Evolutionary conservation across 2,329 filamentous ascomycete genomes (phyloP).

Genomic region (Xylariomycetidae sp.): DNA sequence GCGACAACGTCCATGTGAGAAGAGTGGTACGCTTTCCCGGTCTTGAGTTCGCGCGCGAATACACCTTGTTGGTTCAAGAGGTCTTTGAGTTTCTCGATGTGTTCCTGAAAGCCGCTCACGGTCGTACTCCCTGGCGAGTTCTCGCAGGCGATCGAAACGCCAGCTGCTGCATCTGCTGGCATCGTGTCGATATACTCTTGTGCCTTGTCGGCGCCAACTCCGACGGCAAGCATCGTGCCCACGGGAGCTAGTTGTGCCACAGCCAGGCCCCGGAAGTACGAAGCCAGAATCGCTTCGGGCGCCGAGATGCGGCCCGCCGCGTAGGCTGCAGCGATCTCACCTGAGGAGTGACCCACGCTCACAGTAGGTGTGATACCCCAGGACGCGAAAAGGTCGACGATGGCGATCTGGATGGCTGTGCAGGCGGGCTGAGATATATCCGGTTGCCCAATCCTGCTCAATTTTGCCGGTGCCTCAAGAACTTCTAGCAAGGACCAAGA

Average conservation of each 20-base stretch:
- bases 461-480: not conserved
- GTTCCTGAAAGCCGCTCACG: conserved; percentile 42
- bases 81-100: conserved; percentile 33
- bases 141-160: conserved; percentile 32
- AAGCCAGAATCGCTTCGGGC: conserved; percentile 20
- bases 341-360: conserved; percentile 33
- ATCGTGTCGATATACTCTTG: conserved; percentile 24
- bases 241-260: conserved; percentile 8
- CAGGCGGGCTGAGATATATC: conserved; percentile 31
- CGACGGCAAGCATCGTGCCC: conserved; percentile 29
- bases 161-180: conserved; percentile 19
- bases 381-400: conserved; percentile 35
- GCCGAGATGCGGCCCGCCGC: conserved; percentile 21
- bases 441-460: conserved; percentile 1
- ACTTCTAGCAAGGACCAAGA: conserved; percentile 1
- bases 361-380: conserved; percentile 28
- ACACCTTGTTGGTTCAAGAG: conserved; percentile 37
- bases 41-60: conserved; percentile 41
- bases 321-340: conserved; percentile 43
- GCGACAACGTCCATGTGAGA: conserved; percentile 40
- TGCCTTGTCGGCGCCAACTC: conserved; percentile 20
- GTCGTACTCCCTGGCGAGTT: conserved; percentile 41
- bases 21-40: conserved; percentile 34
- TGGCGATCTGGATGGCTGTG: conserved; percentile 39
- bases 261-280: conserved; percentile 19